Evolutionary conservation across 768 basidiomycete genomes (phyloP).

Genomic region (Gloeopeniophorella convolvens): DNA sequence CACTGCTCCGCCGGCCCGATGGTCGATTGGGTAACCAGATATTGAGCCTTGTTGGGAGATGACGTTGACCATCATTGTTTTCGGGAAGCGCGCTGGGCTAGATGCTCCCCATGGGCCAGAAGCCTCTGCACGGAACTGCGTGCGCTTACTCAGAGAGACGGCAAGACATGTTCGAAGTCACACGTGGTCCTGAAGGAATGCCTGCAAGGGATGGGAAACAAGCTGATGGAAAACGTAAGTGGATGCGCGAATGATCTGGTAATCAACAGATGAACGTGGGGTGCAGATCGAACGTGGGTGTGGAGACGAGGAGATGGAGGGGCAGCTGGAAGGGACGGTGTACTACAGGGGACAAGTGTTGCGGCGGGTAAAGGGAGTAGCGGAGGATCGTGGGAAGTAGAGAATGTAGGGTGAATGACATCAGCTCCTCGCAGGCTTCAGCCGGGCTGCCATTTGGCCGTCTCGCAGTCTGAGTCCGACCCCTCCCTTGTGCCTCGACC

Average conservation of each 20-base stretch:
- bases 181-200: constrained; percentile 1
- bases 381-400: constrained; percentile 13
- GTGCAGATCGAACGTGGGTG: not conserved
- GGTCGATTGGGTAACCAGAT: constrained; percentile 13
- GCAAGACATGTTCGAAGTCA: not conserved
- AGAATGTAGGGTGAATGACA: not conserved
- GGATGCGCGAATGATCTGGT: not conserved
- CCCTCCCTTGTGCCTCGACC: too few relatives aligned
- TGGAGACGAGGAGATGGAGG: not conserved
- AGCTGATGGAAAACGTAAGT: constrained; percentile 1
- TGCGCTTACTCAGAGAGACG: constrained; percentile 20
- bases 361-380: too few relatives aligned
- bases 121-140: constrained; percentile 37
- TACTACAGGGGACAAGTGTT: constrained; percentile 8
- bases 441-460: too few relatives aligned
- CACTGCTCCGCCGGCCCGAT: constrained; percentile 26
- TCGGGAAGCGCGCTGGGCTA: constrained; percentile 16
- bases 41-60: not conserved
- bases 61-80: not conserved
- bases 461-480: too few relatives aligned
- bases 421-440: too few relatives aligned
- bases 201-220: not conserved
- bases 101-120: constrained; percentile 46
- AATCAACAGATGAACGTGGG: not conserved
- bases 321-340: not conserved